phyloP scores from a whole-genome alignment of 495 filamentous ascomycete species.

The Penicillium riverlandense region DNA sequence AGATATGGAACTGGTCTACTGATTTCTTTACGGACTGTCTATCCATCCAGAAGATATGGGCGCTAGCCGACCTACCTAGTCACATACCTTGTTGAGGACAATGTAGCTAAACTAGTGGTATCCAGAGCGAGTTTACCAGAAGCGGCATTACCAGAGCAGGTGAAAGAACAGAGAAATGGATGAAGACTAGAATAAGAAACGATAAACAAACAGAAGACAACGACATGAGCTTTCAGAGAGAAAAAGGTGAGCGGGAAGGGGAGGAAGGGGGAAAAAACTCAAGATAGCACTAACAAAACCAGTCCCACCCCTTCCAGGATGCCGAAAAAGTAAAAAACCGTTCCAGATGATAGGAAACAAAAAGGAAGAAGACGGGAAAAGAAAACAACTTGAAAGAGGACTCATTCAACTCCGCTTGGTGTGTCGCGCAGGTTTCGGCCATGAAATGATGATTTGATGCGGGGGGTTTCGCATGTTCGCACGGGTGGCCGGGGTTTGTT shows the following conservation, averaged over 20 bases:
- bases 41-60: no score
- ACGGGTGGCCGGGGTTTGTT: conserved; percentile 5
- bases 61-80: no score
- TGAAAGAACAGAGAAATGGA: no score
- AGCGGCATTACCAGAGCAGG: no score
- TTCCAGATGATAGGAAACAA: conserved; percentile 25
- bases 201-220: conserved; percentile 13
- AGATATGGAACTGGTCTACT: no score
- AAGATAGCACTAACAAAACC: conserved; percentile 20
- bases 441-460: conserved; percentile 4
- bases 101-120: no score
- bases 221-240: conserved; percentile 21
- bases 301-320: conserved; percentile 26
- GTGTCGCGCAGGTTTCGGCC: not conserved
- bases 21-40: no score
- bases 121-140: no score
- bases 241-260: conserved; percentile 17
- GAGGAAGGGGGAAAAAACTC: conserved; percentile 11
- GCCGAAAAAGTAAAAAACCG: conserved; percentile 19
- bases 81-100: no score
- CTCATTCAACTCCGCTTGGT: not conserved
- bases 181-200: no score
- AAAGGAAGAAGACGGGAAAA: conserved; percentile 13
- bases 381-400: conserved; percentile 6
- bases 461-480: conserved; percentile 14